phyloP scores from a whole-genome alignment of 2,329 filamentous ascomycete species.

The Salinomyces thailandicus region DNA sequence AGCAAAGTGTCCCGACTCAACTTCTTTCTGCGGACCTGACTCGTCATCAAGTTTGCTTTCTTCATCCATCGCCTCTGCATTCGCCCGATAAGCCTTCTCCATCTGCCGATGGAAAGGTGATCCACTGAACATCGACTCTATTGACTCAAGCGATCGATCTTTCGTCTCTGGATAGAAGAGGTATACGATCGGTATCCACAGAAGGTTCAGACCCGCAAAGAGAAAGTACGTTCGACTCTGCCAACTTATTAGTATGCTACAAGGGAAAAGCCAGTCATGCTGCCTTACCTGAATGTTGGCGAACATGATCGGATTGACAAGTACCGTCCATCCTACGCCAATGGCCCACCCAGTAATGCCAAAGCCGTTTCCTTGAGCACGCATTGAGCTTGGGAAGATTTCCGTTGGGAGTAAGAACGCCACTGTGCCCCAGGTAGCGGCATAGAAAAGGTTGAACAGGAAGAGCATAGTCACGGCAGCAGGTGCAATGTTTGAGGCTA shows the following conservation, averaged over 20 bases:
- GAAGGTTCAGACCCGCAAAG: constrained; percentile 41
- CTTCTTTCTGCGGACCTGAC: too few relatives aligned
- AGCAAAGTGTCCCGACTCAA: too few relatives aligned
- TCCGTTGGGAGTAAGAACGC: constrained; percentile 45
- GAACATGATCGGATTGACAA: constrained; percentile 46
- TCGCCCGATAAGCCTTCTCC: constrained; percentile 29
- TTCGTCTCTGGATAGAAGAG: constrained; percentile 21
- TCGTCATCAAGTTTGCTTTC: too few relatives aligned
- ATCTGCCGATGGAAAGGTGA: constrained; percentile 38
- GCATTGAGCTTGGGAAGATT: constrained; percentile 46
- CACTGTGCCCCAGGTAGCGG: constrained; percentile 41
- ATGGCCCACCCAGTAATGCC: constrained; percentile 51
- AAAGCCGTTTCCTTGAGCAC: constrained; percentile 50
- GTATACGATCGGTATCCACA: constrained; percentile 43
- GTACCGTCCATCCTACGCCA: constrained; percentile 43
- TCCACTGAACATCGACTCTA: constrained; percentile 41
- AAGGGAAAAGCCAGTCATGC: not conserved
- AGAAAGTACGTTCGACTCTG: constrained; percentile 42
- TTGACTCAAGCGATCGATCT: constrained; percentile 39
- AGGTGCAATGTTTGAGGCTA: constrained; percentile 32
- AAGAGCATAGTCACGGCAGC: constrained; percentile 41
- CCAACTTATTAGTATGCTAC: not conserved
- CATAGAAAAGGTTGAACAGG: constrained; percentile 43
- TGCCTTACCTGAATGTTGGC: constrained; percentile 26
- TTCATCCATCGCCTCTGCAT: not conserved